Conservation (phyloP, 352 stramenopile species). For the Blastocystis sp. region DNA sequence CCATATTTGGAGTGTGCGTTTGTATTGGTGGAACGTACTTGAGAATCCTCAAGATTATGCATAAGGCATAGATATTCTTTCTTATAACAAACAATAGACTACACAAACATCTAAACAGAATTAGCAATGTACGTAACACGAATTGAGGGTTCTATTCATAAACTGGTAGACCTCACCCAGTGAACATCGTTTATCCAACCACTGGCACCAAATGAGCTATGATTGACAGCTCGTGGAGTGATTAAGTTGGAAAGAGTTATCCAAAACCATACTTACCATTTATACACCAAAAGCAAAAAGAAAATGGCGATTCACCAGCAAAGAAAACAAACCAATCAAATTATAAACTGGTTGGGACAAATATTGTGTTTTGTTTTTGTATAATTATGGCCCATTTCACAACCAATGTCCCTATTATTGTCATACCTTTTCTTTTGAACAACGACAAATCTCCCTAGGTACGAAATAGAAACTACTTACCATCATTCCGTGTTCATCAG, state of each 20-base stretch:
- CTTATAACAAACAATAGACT: slow-evolving; percentile 28
- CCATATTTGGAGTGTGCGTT: not conserved
- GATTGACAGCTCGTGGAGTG: slow-evolving; percentile 12
- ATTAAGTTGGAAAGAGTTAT: slow-evolving; percentile 20
- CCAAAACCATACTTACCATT: not conserved
- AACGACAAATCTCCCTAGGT: no score
- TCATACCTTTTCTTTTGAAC: no score
- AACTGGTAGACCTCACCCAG: not conserved
- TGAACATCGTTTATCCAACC: slow-evolving; percentile 47
- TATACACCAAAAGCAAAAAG: not conserved
- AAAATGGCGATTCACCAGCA: not conserved
- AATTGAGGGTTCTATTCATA: slow-evolving; percentile 33
- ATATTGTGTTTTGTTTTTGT: not conserved
- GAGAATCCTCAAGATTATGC: slow-evolving; percentile 14
- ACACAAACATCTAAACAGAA: not conserved
- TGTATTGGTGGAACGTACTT: slow-evolving; percentile 55
- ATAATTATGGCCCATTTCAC: no score
- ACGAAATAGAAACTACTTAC: no score
- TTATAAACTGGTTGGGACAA: not conserved
- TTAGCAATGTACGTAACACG: slow-evolving; percentile 29
- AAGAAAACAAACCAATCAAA: not conserved
- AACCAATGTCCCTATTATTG: no score
- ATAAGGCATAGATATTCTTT: not conserved
- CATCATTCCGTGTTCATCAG: no score
- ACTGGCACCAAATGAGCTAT: slow-evolving; percentile 26